Base-by-base conservation (phyloP, 1,139 yeast genomes). In the Suhomyces bolitotheri region DNA sequence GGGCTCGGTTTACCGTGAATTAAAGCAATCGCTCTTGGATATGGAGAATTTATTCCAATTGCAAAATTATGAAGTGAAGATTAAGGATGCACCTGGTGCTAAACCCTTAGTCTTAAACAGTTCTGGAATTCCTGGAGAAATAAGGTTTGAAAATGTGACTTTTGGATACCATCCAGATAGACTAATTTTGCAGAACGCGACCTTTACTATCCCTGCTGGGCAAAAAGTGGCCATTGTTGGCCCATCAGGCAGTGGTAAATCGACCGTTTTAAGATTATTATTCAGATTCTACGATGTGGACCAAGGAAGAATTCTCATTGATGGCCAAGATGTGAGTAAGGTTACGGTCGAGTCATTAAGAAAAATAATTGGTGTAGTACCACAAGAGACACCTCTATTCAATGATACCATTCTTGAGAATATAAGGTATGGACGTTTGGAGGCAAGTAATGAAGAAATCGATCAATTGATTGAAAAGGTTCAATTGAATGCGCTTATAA, bases 331-430 rank as follows among this genome's bases (percentile, higher is more conserved):
- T 59, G 80, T 94, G 34, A 71, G 81, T 31, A 76, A 80, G 36
- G 80, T 90, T 27, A 82, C 82, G 25, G 58, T 94, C 33, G 92
- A 86, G 35, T 79, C 92, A 6, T 68, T 94, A 36, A 71, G 98
- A 46, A 65, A 60, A 36, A 66, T 78, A 6, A 78, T 92, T 44
- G 98, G 97, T 21, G 94, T 92, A 17, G 98, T 92, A 2, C 98
- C 99, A 1, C 99, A 92, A 60, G 99, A 92, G 48, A 90, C 97
- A 0, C 98, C 98, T 4, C 66, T 92, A 36, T 92, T 92, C 65
- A 94, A 92, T 56, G 97, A 90, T 44, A 77, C 96, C 1, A 87
- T 92, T 33, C 61, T 80, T 55, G 95, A 90, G 55, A 92, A 92
- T 55, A 81, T 92, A 29, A 71, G 94, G 38, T 92, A 89, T 60